These are phyloP conservation scores for Tephrocybe sp. DNA, from an alignment of 768 basidiomycete genomes.

Conservation along the genomic window DNA sequence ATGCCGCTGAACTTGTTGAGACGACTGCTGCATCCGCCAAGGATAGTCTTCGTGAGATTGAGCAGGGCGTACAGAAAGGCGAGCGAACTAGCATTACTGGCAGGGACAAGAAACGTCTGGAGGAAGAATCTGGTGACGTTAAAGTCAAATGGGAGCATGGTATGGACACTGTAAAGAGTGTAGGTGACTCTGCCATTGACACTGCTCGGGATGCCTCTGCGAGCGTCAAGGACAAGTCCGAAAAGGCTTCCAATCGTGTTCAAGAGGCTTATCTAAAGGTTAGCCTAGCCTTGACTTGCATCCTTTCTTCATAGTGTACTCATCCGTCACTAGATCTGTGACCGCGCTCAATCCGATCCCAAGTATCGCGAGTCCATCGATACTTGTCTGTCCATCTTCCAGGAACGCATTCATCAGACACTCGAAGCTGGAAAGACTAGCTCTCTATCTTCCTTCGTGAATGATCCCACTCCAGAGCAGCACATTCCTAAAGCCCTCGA, in stretches of 20 bases:
- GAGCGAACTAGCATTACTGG: slow-evolving; percentile 53
- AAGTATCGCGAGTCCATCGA: slow-evolving; percentile 56
- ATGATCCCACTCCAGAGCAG: slow-evolving; percentile 62
- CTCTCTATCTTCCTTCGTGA: slow-evolving; percentile 53
- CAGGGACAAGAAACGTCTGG: slow-evolving; percentile 44
- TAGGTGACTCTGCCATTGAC: slow-evolving; percentile 56
- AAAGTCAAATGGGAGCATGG: slow-evolving; percentile 61
- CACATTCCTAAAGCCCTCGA: slow-evolving; percentile 53
- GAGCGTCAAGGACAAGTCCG: slow-evolving; percentile 40
- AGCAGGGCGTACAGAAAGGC: slow-evolving; percentile 58
- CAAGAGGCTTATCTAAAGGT: slow-evolving; percentile 56
- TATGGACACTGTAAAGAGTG: slow-evolving; percentile 62
- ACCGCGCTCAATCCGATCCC: slow-evolving; percentile 60
- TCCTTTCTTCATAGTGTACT: background rate
- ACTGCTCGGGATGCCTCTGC: slow-evolving; percentile 40
- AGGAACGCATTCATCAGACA: slow-evolving; percentile 59
- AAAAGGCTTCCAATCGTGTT: slow-evolving; percentile 39
- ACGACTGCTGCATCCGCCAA: slow-evolving; percentile 49
- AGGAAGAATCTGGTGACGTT: slow-evolving; percentile 44
- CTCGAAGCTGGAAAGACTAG: slow-evolving; percentile 42
- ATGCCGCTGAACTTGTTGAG: slow-evolving; percentile 61
- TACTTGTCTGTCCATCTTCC: slow-evolving; percentile 53
- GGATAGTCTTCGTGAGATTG: slow-evolving; percentile 48
- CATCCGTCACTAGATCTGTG: slow-evolving; percentile 45
- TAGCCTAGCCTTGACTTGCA: background rate